Percentiles rank a stretch among this genome's conserved stretches.
Evolutionary conservation across 2,329 filamentous ascomycete species (phyloP).

Genomic region (Dactylonectria estremocensis): DNA sequence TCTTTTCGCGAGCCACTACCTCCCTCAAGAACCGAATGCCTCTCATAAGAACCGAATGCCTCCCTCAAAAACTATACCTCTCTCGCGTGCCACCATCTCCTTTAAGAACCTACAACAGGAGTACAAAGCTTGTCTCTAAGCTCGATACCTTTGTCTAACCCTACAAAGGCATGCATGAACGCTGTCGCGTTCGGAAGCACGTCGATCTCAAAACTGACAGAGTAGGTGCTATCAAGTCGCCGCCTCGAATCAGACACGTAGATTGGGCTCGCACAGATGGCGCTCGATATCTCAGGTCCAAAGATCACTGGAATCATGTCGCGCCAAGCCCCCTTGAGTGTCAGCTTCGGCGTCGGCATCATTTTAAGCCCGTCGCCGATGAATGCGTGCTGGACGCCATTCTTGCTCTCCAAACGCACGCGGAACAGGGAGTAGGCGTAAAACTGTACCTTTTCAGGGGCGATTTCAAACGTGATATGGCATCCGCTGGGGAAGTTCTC

Average conservation of each 20-base stretch:
- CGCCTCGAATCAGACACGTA: background rate
- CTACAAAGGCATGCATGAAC: background rate
- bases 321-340: background rate
- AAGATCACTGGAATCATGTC: background rate
- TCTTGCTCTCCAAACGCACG: background rate
- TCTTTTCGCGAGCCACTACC: no score
- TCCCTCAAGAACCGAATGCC: background rate
- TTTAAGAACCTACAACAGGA: background rate
- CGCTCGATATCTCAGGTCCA: background rate
- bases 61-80: no score
- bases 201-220: background rate
- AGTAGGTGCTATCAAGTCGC: background rate
- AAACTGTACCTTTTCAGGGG: background rate
- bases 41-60: no score
- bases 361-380: background rate
- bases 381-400: background rate
- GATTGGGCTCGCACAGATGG: background rate
- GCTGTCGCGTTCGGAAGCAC: background rate
- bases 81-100: no score
- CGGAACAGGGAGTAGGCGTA: background rate
- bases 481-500: background rate
- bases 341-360: background rate
- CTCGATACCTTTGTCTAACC: background rate
- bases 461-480: background rate
- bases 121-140: background rate